Percentiles rank a stretch among this genome's conserved stretches.
Conservation (phyloP, 306 rosid genomes). For the Abrus precatorius region DNA sequence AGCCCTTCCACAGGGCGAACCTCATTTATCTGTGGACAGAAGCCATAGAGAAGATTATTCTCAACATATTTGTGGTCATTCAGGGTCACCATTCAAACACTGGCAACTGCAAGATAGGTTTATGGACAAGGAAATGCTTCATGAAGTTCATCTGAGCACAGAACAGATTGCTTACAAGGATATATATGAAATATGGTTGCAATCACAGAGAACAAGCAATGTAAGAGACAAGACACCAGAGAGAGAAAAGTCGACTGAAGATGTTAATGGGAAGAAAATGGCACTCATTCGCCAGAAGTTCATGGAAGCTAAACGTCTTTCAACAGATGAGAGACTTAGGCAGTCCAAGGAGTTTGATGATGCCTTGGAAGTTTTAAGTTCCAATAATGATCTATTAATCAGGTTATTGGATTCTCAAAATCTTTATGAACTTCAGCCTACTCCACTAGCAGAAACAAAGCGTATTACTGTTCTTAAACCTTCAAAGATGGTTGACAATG, state of each 20-base stretch:
- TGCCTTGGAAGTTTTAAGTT: slow-evolving; percentile 90
- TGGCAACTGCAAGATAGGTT: slow-evolving; percentile 70
- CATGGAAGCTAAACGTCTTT: slow-evolving; percentile 81
- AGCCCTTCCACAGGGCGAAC: slow-evolving; percentile 66
- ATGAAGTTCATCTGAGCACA: slow-evolving; percentile 63
- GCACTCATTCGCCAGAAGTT: slow-evolving; percentile 84
- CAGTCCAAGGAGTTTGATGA: slow-evolving; percentile 88
- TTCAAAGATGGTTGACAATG: slow-evolving; percentile 76
- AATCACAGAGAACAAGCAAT: slow-evolving; percentile 62
- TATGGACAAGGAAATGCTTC: slow-evolving; percentile 68
- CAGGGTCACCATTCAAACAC: slow-evolving; percentile 62
- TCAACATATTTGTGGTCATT: slow-evolving; percentile 60
- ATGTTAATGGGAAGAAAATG: slow-evolving; percentile 71
- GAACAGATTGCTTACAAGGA: slow-evolving; percentile 71
- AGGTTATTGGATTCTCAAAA: slow-evolving; percentile 81
- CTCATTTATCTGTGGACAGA: slow-evolving; percentile 64
- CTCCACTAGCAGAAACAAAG: slow-evolving; percentile 77
- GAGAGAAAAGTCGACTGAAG: slow-evolving; percentile 68
- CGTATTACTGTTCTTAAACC: slow-evolving; percentile 96
- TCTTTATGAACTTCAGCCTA: slow-evolving; percentile 71
- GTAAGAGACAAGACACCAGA: slow-evolving; percentile 69
- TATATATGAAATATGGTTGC: slow-evolving; percentile 81
- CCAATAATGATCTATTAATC: slow-evolving; percentile 80
- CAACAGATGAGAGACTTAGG: slow-evolving; percentile 83
- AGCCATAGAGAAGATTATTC: slow-evolving; percentile 64